A percentile compares a stretch with the other conserved stretches of the same genome.
Evolutionary conservation across 2,329 filamentous ascomycete species (phyloP).

Genomic region (Metarhizium sp.): DNA sequence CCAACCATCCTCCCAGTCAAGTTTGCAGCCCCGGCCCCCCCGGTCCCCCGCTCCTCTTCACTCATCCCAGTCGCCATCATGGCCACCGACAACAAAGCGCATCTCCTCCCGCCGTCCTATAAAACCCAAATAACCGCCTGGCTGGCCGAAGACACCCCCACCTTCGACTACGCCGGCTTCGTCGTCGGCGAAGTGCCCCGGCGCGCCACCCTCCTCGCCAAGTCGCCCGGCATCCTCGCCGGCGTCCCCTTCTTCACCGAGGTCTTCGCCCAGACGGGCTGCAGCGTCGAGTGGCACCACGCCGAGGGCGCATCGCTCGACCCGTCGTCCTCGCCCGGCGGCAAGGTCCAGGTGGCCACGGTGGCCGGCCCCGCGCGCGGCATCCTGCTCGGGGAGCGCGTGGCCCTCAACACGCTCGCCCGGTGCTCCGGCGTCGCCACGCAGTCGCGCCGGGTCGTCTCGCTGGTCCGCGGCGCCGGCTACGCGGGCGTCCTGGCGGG

Average conservation of each 20-base stretch:
- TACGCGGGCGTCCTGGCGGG: constrained; percentile 83
- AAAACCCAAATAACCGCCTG: constrained; percentile 71
- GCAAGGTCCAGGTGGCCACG: constrained; percentile 60
- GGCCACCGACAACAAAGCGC: constrained; percentile 33
- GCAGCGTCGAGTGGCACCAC: constrained; percentile 82
- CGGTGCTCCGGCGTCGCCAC: constrained; percentile 88
- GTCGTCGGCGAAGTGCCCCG: constrained; percentile 69
- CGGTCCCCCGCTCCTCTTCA: too few relatives aligned
- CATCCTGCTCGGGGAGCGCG: constrained; percentile 82
- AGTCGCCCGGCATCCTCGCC: constrained; percentile 72
- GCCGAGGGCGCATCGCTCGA: constrained; percentile 64
- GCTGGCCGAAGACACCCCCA: constrained; percentile 94
- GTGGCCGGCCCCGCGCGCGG: constrained; percentile 73
- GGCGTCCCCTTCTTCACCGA: constrained; percentile 94
- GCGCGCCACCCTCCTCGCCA: constrained; percentile 58
- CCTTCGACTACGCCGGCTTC: constrained; percentile 94
- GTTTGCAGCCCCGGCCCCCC: too few relatives aligned
- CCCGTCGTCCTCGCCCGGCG: constrained; percentile 24
- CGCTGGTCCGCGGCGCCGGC: constrained; percentile 52
- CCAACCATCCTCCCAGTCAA: too few relatives aligned
- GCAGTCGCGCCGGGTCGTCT: constrained; percentile 46
- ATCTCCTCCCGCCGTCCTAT: constrained; percentile 79
- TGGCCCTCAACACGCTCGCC: constrained; percentile 83
- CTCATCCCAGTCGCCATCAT: not conserved
- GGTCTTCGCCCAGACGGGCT: constrained; percentile 82